A percentile compares a stretch with the other conserved stretches of the same genome.
Evolutionary conservation across 768 basidiomycete species (phyloP).

Genomic region (Tylopilus vinaceipallidus): DNA sequence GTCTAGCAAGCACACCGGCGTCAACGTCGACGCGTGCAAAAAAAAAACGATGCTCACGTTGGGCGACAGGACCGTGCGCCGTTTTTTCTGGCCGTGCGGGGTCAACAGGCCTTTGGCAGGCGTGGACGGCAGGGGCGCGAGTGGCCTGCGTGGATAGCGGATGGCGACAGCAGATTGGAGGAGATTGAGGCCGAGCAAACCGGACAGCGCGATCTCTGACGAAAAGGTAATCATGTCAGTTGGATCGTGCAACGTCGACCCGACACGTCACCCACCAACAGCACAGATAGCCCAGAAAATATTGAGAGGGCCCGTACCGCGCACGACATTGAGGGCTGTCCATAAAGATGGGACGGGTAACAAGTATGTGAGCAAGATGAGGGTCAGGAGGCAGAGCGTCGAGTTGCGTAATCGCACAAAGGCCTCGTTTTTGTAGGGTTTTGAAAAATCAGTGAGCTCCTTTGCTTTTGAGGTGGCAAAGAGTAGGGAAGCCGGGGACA

Average conservation of each 20-base stretch:
- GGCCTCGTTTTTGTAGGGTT: slow-evolving; percentile 38
- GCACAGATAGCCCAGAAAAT: slow-evolving; percentile 26
- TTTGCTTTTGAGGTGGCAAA: slow-evolving; percentile 24
- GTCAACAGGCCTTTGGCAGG: slow-evolving; percentile 22
- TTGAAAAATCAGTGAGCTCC: slow-evolving; percentile 24
- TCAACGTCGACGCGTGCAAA: neutral
- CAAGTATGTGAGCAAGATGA: slow-evolving; percentile 37
- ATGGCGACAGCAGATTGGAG: slow-evolving; percentile 37
- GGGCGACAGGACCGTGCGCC: slow-evolving; percentile 24
- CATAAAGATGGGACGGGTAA: slow-evolving; percentile 38
- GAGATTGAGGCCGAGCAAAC: slow-evolving; percentile 34
- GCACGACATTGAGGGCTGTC: slow-evolving; percentile 34
- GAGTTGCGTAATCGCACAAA: slow-evolving; percentile 40
- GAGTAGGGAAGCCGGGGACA: slow-evolving; percentile 25
- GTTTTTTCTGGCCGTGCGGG: slow-evolving; percentile 28
- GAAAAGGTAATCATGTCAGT: neutral
- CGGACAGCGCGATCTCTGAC: slow-evolving; percentile 31
- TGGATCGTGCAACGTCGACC: neutral
- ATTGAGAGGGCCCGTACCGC: slow-evolving; percentile 6
- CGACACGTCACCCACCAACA: slow-evolving; percentile 25
- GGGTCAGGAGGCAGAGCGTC: slow-evolving; percentile 30
- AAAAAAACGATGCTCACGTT: slow-evolving; percentile 11
- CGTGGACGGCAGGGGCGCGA: slow-evolving; percentile 26
- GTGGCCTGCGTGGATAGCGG: slow-evolving; percentile 33
- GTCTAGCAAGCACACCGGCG: slow-evolving; percentile 8